These are phyloP conservation scores for Botryotinia globosa DNA, from an alignment of 2,329 filamentous ascomycete genomes.

Conservation along the genomic window DNA sequence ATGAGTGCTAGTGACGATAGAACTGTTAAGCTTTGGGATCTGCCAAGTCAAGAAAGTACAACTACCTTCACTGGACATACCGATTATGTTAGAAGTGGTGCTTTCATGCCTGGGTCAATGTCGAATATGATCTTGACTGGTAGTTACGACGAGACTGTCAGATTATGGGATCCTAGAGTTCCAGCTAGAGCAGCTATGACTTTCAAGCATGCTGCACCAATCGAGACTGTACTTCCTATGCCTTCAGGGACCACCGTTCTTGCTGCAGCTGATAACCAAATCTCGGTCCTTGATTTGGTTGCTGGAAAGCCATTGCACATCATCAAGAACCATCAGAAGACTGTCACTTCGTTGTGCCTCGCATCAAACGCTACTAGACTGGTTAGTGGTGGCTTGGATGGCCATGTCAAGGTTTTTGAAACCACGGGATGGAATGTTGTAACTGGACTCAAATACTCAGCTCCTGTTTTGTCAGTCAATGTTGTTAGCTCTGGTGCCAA, in stretches of 20 bases:
- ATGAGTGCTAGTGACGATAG: slow-evolving; percentile 91
- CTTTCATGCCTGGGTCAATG: slow-evolving; percentile 73
- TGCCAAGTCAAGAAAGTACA: slow-evolving; percentile 74
- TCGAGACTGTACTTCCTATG: slow-evolving; percentile 86
- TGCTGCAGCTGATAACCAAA: slow-evolving; percentile 78
- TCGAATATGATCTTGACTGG: slow-evolving; percentile 79
- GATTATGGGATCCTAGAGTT: slow-evolving; percentile 86
- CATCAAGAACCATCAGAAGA: slow-evolving; percentile 95
- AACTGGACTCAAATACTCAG: slow-evolving; percentile 88
- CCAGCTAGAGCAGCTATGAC: slow-evolving; percentile 74
- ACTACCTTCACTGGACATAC: slow-evolving; percentile 80
- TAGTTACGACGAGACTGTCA: slow-evolving; percentile 91
- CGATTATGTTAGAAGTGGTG: slow-evolving; percentile 87
- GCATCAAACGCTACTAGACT: slow-evolving; percentile 79
- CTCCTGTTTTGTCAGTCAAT: slow-evolving; percentile 80
- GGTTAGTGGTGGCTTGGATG: slow-evolving; percentile 85
- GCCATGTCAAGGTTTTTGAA: slow-evolving; percentile 96
- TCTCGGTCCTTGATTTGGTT: slow-evolving; percentile 89
- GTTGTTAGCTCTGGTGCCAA: slow-evolving; percentile 68
- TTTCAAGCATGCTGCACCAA: slow-evolving; percentile 87
- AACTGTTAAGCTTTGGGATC: slow-evolving; percentile 90
- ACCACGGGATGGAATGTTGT: slow-evolving; percentile 94
- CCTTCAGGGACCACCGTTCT: slow-evolving; percentile 83
- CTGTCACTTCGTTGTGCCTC: slow-evolving; percentile 81
- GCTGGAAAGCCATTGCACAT: slow-evolving; percentile 84